Evolutionary conservation across 805 yeast species (phyloP).

Genomic region (Starmerella sp.): DNA sequence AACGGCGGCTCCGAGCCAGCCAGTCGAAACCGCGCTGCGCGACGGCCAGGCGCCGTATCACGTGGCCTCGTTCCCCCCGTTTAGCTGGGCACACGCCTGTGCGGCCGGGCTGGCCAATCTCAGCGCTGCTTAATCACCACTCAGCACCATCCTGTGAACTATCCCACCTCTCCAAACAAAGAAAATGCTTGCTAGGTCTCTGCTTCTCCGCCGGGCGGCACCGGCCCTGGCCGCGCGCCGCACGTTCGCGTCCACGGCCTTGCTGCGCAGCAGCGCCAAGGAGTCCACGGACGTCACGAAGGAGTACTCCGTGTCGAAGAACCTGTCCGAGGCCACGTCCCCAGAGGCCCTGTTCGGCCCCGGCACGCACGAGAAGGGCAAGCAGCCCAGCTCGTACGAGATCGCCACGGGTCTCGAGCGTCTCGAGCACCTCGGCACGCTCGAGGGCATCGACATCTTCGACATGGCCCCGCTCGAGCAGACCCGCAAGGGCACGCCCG

Average conservation of each 20-base stretch:
- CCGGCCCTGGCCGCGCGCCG: conserved; percentile 14
- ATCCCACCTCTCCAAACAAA: neutral
- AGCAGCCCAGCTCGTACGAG: conserved; percentile 82
- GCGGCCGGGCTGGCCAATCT: conserved; percentile 3
- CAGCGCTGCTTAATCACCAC: conserved; percentile 6
- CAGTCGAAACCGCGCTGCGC: no score
- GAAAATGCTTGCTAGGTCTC: conserved; percentile 16
- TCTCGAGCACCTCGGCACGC: conserved; percentile 83
- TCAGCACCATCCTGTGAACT: neutral
- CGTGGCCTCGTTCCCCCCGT: conserved; percentile 2
- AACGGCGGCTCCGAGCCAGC: no score
- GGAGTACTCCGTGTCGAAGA: conserved; percentile 20
- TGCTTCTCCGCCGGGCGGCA: conserved; percentile 15
- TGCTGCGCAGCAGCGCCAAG: conserved; percentile 10
- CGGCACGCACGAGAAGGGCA: conserved; percentile 55
- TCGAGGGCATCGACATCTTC: conserved; percentile 84
- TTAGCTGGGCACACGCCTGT: neutral
- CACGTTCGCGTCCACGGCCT: conserved; percentile 9
- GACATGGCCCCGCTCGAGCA: conserved; percentile 81
- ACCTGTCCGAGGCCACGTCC: conserved; percentile 67
- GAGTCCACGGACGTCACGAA: conserved; percentile 15
- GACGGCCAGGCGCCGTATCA: neutral
- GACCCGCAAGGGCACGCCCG: conserved; percentile 81
- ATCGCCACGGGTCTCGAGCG: conserved; percentile 98
- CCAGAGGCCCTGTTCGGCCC: conserved; percentile 72